Base-by-base conservation (phyloP, 2,329 filamentous ascomycete species). In the Paracamarosporium sp. region DNA sequence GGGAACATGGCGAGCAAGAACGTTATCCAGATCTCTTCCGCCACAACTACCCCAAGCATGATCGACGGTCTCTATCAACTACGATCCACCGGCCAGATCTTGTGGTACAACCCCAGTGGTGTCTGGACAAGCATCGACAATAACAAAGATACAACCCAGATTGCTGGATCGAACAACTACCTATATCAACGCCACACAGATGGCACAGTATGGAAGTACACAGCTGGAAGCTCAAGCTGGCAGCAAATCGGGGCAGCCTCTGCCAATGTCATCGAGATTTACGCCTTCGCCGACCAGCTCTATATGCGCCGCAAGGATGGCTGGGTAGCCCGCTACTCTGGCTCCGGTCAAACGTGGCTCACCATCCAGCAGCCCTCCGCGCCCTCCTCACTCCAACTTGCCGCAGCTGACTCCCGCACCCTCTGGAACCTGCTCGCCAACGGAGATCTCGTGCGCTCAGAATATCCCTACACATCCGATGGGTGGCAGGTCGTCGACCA, bases 231-330 rank as follows among this genome's bases (percentile, higher is more conserved):
- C 8, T 55, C 66, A 1, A 57, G 56, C 35, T 73, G 70, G 70
- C 61, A 64, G 35, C 54, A 52, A 20, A 69, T 72, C 8, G 65
- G 64, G 27, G 51, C 55, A 2, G 46, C 66, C 6, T 65, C 63
- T 24, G 58, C 65, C 15, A 70, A 67, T 41, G 59, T 69, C 2
- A 48, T 72, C 15, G 70, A 73, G 20, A 71, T 72, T 9, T 61
- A 70, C 50, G 68, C 69, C 2, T 65, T 64, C 5, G 46, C 61
- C 7, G 66, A 69, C 27, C 66, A 71, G 33, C 52, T 73, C 36
- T 73, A 73, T 58, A 61, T 60, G 27, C 67, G 69, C 15, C 61
- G 69, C 20, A 71, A 68, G 60, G 69, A 73, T 44, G 70, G 70
- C 33, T 70, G 65, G 63, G 60, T 70, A 15, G 65, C 63, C 3